phyloP scores from a whole-genome alignment of 108 stramenopile genomes.

The Cylindrotheca fusiformis region DNA sequence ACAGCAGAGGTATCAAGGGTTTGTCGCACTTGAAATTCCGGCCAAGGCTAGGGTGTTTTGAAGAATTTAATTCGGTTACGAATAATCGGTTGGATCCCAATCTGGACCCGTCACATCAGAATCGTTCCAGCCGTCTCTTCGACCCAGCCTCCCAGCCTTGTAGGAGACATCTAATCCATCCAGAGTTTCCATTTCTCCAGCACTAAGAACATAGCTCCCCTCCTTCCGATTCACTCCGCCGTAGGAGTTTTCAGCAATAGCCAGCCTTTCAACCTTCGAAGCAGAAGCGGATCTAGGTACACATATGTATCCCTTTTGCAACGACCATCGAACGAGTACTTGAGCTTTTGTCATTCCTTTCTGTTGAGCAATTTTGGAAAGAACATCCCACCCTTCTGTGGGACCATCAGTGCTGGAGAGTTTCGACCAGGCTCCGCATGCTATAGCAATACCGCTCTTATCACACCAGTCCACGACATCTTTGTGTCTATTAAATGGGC shows the following conservation, averaged over 20 bases:
- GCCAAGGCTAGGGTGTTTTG: no score
- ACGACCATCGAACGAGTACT: constrained; percentile 69
- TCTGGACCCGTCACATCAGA: constrained; percentile 52
- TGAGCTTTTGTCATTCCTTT: constrained; percentile 81
- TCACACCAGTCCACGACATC: constrained; percentile 54
- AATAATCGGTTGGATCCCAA: constrained; percentile 72
- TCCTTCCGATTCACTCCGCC: constrained; percentile 45
- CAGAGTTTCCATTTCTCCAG: constrained; percentile 59
- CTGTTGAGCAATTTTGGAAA: constrained; percentile 44
- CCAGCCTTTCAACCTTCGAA: constrained; percentile 65
- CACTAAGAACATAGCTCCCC: constrained; percentile 32
- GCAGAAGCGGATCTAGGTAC: constrained; percentile 59
- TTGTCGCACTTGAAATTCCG: no score
- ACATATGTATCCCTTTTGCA: constrained; percentile 72
- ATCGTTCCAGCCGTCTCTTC: constrained; percentile 75
- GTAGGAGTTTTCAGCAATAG: constrained; percentile 76
- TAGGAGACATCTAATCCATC: constrained; percentile 54
- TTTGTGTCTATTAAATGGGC: constrained; percentile 72
- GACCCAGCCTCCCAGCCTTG: constrained; percentile 62
- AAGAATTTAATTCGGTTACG: constrained; percentile 4
- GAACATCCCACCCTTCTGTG: constrained; percentile 50
- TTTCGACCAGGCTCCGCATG: constrained; percentile 74
- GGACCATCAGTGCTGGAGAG: constrained; percentile 59
- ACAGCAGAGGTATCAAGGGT: no score
- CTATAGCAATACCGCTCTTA: constrained; percentile 37